Base-by-base conservation (phyloP, 2,329 filamentous ascomycete species). In the Rhytidhysteron rufulum region DNA sequence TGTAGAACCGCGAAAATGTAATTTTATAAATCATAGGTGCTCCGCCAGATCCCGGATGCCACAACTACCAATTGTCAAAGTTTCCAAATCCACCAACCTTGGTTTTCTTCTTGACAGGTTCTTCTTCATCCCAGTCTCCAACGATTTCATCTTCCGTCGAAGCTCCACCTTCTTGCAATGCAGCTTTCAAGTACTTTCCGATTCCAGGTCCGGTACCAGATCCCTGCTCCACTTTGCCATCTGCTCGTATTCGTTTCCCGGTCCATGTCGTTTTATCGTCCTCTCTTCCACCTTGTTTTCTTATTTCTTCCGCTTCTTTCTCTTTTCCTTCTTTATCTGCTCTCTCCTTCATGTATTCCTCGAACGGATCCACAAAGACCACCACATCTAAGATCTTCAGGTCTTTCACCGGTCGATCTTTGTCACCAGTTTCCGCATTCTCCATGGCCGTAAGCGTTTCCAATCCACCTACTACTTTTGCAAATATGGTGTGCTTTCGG, bases 401-500 rank as follows among this genome's bases (percentile, higher is more conserved):
- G 41, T 91, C 85, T 38, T 85, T 78, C 0, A 84, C 72, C 0
- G 93, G 93, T 5, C 85, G 74, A 61, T 89, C 85, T n/a, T 81
- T 71, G 15, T 77, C 80, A 53, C 90, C 88, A 0, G 83, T 85
- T 2, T 85, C 81, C 13, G 83, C 80, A 9, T 78, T 78, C 67
- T 98, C 93, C 68, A 98, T 81, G 42, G 79, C 79, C 46, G 78
- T 75, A 11, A 98, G 72, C 0, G 84, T 79, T 32, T 86, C 80
- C 40, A 83, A 57, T 1, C 86, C 91, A 20, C 85, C 87, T 1
- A 94, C 85, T 0, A 97, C 81, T 27, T 82, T 81, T 2, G 85
- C 93, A 57, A 98, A 98, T 30, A 98, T 86, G n/a, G 93, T 97
- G 67, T 98, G 93, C 60, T 98, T 98, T 44, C 84, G 79, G 65